Conservation (phyloP, 2,329 filamentous ascomycete genomes). For the Fusarium transvaalense region DNA sequence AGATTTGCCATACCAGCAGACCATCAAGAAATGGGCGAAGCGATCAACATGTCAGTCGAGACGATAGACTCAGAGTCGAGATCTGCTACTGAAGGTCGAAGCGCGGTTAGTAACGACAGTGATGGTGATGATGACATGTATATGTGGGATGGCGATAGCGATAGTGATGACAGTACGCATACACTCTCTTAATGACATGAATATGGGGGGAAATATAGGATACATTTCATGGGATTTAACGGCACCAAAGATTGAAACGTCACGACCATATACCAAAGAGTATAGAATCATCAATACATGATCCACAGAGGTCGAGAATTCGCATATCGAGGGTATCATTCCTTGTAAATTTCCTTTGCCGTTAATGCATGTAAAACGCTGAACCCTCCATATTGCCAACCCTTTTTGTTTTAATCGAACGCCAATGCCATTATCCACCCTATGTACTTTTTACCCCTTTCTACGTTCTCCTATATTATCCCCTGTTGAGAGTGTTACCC, state of each 20-base stretch:
- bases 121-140: conserved; percentile 32
- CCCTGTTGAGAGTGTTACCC: conserved; percentile 86
- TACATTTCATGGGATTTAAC: neutral
- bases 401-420: conserved; percentile 19
- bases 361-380: conserved; percentile 28
- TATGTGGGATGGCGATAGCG: conserved; percentile 29
- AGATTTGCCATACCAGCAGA: conserved; percentile 51
- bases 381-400: conserved; percentile 11
- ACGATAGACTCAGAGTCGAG: conserved; percentile 33
- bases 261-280: neutral
- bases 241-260: neutral
- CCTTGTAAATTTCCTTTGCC: conserved; percentile 19
- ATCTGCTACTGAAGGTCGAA: conserved; percentile 17
- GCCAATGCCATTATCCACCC: conserved; percentile 28
- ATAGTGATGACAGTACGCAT: conserved; percentile 22
- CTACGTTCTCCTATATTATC: conserved; percentile 53
- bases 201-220: conserved; percentile 1
- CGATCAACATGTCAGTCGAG: conserved; percentile 46
- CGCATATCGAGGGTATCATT: conserved; percentile 27
- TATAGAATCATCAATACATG: conserved; percentile 8
- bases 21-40: conserved; percentile 45
- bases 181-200: conserved; percentile 16
- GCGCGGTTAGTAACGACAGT: conserved; percentile 17
- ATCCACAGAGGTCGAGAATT: neutral
- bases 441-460: neutral